These are phyloP conservation scores for Aspergillus saccharolyticus DNA, from an alignment of 495 filamentous ascomycete species.

Conservation along the genomic window DNA sequence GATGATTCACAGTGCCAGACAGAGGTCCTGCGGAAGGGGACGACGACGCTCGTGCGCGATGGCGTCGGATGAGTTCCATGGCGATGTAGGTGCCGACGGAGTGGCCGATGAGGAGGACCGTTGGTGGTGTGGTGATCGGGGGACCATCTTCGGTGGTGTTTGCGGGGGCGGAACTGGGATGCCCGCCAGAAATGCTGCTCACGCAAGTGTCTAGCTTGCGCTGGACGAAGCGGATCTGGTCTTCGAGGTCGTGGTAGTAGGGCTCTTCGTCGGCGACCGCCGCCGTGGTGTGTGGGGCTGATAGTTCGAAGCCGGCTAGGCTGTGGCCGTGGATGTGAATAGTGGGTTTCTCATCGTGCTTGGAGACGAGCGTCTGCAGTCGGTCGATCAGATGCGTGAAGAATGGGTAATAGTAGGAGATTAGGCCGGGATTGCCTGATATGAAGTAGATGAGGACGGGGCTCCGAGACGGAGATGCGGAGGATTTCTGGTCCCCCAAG, in stretches of 20 bases:
- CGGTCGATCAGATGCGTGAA: slow-evolving; percentile 45
- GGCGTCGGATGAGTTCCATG: slow-evolving; percentile 63
- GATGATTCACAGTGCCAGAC: slow-evolving; percentile 42
- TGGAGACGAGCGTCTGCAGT: background rate
- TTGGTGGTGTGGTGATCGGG: slow-evolving; percentile 23
- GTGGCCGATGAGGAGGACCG: slow-evolving; percentile 78
- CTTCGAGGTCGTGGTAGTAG: slow-evolving; percentile 43
- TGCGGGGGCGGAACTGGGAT: too few relatives aligned
- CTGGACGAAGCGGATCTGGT: slow-evolving; percentile 54
- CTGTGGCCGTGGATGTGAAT: slow-evolving; percentile 61
- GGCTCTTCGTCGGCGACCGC: slow-evolving; percentile 1
- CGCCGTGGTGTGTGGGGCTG: background rate
- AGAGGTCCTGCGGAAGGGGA: slow-evolving; percentile 76
- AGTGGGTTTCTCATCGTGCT: background rate
- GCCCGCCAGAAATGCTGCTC: background rate
- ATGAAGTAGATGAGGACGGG: slow-evolving; percentile 59
- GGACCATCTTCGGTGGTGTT: background rate
- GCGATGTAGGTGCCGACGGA: slow-evolving; percentile 76
- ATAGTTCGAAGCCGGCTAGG: slow-evolving; percentile 62
- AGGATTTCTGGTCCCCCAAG: slow-evolving; percentile 1
- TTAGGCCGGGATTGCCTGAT: slow-evolving; percentile 81
- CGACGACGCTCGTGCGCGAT: slow-evolving; percentile 48
- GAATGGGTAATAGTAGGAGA: slow-evolving; percentile 75
- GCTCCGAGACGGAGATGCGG: slow-evolving; percentile 4
- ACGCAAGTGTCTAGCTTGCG: background rate